Percentiles rank a stretch among this genome's conserved stretches.
These are phyloP conservation scores for Sanghuangporus sanghuang DNA, from an alignment of 1,284 basidiomycete genomes.

Conservation along the genomic window DNA sequence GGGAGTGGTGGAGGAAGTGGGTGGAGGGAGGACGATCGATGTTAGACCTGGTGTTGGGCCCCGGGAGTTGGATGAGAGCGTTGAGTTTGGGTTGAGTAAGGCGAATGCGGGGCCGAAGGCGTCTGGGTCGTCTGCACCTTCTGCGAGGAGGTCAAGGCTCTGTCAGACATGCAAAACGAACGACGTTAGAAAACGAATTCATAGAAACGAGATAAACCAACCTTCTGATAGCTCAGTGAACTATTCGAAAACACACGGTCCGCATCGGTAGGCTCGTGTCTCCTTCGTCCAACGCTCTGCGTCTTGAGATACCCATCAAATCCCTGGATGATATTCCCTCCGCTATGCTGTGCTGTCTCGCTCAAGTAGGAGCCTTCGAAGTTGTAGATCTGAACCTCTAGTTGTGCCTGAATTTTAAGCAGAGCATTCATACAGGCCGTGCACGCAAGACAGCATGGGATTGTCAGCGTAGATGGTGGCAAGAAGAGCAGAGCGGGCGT, in stretches of 20 bases:
- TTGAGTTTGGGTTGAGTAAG: not conserved
- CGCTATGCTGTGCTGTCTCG: slow-evolving; percentile 66
- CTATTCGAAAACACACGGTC: slow-evolving; percentile 78
- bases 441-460: not conserved
- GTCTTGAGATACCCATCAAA: slow-evolving; percentile 82
- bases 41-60: slow-evolving; percentile 46
- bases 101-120: not conserved
- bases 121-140: slow-evolving; percentile 48
- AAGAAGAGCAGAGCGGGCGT: slow-evolving; percentile 22
- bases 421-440: not conserved
- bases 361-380: slow-evolving; percentile 67
- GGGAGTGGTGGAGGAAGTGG: slow-evolving; percentile 33
- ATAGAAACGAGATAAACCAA: slow-evolving; percentile 25
- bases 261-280: slow-evolving; percentile 67
- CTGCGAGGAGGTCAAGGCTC: slow-evolving; percentile 70
- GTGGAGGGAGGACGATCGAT: slow-evolving; percentile 70
- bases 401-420: slow-evolving; percentile 44
- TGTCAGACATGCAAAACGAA: slow-evolving; percentile 23
- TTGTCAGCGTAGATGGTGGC: not conserved
- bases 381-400: slow-evolving; percentile 71
- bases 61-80: not conserved
- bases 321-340: slow-evolving; percentile 79
- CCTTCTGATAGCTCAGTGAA: slow-evolving; percentile 69
- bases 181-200: not conserved
- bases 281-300: slow-evolving; percentile 56